Percentiles rank a stretch among this genome's conserved stretches.
These are phyloP conservation scores for Suhomyces yuchorum DNA, from an alignment of 1,139 yeast species.

Conservation along the genomic window DNA sequence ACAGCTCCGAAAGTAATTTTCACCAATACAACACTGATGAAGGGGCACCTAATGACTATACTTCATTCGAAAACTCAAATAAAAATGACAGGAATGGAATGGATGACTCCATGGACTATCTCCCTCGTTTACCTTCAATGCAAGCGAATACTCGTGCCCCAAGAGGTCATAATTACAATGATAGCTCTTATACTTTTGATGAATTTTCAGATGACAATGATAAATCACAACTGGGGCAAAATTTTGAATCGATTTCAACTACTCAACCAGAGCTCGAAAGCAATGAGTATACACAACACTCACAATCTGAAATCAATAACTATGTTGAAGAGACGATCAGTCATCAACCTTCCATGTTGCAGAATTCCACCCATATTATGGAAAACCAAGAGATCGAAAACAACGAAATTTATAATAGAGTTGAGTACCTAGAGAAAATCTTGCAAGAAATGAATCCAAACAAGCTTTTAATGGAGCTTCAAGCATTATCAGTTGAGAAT, in stretches of 20 bases:
- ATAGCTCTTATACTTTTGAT: slow-evolving; percentile 36
- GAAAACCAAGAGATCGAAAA: slow-evolving; percentile 8
- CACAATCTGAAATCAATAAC: background rate
- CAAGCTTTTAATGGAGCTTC: slow-evolving; percentile 12
- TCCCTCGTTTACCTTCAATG: slow-evolving; percentile 11
- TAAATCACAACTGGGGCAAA: slow-evolving; percentile 8
- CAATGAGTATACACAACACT: background rate
- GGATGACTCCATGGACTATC: slow-evolving; percentile 9
- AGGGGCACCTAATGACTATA: slow-evolving; percentile 26
- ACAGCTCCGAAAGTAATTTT: slow-evolving; percentile 23
- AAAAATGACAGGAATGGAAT: slow-evolving; percentile 3
- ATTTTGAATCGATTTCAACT: slow-evolving; percentile 12
- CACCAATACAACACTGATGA: slow-evolving; percentile 17
- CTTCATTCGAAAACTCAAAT: slow-evolving; percentile 24
- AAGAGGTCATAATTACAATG: slow-evolving; percentile 16
- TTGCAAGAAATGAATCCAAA: slow-evolving; percentile 17
- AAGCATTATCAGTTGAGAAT: slow-evolving; percentile 21
- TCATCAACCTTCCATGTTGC: slow-evolving; percentile 17
- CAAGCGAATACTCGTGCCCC: background rate
- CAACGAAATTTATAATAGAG: slow-evolving; percentile 16
- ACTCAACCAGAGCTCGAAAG: slow-evolving; percentile 7
- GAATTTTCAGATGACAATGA: slow-evolving; percentile 21
- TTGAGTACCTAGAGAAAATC: slow-evolving; percentile 24
- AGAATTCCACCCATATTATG: slow-evolving; percentile 15
- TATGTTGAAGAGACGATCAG: slow-evolving; percentile 12